Evolutionary conservation across 176 grass and related monocot genomes (phyloP).

Genomic region (Eremochloa ophiuroides): DNA sequence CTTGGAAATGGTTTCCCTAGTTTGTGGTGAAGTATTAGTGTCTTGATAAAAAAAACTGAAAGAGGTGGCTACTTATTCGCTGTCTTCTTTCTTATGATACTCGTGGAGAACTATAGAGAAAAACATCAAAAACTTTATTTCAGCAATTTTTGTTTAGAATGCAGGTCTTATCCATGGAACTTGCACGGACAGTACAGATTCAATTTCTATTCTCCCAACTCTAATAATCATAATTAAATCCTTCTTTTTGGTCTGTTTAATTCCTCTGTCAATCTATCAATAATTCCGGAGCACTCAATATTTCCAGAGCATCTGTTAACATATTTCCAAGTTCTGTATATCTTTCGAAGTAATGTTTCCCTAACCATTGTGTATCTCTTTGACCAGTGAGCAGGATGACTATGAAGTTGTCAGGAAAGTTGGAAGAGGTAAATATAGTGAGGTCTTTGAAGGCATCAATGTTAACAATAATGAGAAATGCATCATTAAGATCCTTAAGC

Average conservation of each 20-base stretch:
- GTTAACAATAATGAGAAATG: constrained; percentile 86
- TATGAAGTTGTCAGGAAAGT: constrained; percentile 96
- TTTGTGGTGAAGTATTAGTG: neutral
- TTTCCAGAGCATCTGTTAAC: neutral
- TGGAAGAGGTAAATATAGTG: constrained; percentile 98
- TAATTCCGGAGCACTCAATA: neutral
- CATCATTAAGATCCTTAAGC: constrained; percentile 99
- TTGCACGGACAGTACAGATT: neutral
- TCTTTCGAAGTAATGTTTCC: neutral
- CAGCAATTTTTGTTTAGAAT: neutral
- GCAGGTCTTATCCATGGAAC: neutral
- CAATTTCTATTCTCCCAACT: neutral
- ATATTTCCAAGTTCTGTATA: neutral
- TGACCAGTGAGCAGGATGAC: constrained; percentile 86
- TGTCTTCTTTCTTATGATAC: neutral
- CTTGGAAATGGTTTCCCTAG: neutral
- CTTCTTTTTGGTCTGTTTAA: neutral
- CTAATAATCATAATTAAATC: neutral
- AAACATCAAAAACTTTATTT: neutral
- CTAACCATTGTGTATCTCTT: constrained; percentile 21
- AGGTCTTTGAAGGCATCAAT: constrained; percentile 97
- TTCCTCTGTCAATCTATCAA: neutral
- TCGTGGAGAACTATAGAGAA: neutral
- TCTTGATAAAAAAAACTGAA: neutral
- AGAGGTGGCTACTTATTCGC: neutral